phyloP scores from a whole-genome alignment of 2,329 filamentous ascomycete species.

The Neonectria magnoliae region DNA sequence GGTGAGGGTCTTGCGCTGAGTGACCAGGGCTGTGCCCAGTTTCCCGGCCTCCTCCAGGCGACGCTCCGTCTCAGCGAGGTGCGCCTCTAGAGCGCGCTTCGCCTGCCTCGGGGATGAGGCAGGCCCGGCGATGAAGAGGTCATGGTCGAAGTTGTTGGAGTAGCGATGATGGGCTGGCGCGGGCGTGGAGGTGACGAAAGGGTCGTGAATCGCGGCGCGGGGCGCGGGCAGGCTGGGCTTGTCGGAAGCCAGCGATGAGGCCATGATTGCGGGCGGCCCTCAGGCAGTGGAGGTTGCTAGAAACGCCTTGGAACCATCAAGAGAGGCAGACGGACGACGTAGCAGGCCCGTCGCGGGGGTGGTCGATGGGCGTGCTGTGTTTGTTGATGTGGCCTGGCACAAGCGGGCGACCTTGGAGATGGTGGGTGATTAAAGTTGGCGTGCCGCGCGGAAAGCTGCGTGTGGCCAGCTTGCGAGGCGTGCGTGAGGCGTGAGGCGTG shows the following conservation, averaged over 20 bases:
- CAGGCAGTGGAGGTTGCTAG: constrained; percentile 39
- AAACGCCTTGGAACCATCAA: constrained; percentile 43
- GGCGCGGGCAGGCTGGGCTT: constrained; percentile 54
- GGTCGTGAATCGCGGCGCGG: constrained; percentile 58
- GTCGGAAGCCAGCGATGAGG: constrained; percentile 55
- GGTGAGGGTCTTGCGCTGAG: constrained; percentile 85
- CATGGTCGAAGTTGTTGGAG: constrained; percentile 81
- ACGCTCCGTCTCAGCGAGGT: constrained; percentile 91
- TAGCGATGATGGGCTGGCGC: constrained; percentile 72
- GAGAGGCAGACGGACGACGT: constrained; percentile 39
- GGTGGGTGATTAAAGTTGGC: constrained; percentile 39
- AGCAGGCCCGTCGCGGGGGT: constrained; percentile 41
- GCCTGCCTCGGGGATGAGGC: constrained; percentile 83
- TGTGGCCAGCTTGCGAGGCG: constrained; percentile 30
- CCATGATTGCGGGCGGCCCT: constrained; percentile 50
- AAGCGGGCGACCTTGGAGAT: constrained; percentile 3
- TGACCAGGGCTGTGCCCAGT: constrained; percentile 85
- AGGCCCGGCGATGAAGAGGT: constrained; percentile 82
- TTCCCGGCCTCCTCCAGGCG: constrained; percentile 91
- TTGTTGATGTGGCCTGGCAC: constrained; percentile 33
- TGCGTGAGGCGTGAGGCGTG: too few species aligned
- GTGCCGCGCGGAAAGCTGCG: constrained; percentile 27
- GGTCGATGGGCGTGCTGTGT: constrained; percentile 22
- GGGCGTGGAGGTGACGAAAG: constrained; percentile 63
- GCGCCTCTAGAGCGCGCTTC: constrained; percentile 88